Evolutionary conservation across 345 rosid species (phyloP), one percentile per base, ranked within the genome.

Genomic region (Eucalyptus pauciflora): DNA sequence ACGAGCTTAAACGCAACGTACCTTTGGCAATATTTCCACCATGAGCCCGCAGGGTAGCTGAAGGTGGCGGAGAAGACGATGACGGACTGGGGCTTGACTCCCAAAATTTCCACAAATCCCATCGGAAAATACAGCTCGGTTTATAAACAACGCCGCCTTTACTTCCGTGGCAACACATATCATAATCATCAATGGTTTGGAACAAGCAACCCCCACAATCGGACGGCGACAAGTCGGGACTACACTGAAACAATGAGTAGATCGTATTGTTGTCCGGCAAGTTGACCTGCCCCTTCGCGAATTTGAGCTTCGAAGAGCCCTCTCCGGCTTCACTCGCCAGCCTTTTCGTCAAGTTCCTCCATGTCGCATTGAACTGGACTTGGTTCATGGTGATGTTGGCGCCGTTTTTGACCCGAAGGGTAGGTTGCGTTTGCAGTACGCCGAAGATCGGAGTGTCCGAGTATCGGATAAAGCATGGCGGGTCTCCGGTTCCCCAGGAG

Each of bases 181-280:
- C 81, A 85, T 33, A 91, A 12, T 43, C 31, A 16, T 7, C 43
- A 4, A 88, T 90, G 48, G 45, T 87, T 71, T 86, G 81, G 37
- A 45, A 67, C 10, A 95, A 85, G 86, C 96, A 95, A 58, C 3
- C 2, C 7, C 50, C 86, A 41, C 96, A 95, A 64, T 92, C 91
- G 60, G 37, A 46, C 54, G 51, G 87, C 10, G 94, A 91, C 33
- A 95, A 27, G 85, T 96, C 98, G 43, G 97, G 94, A 9, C 93
- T 91, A 89, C 98, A 95, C 62, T 94, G 94, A 92, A 91, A 90
- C 71, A 95, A 13, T 18, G 92, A 87, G 86, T 92, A 93, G 17
- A 93, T 92, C 22, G 67, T 94, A 6, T 76, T 10, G 15, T 7
- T 50, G 37, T 56, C 37, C 12, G 89, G 69, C 43, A 90, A 11